A percentile compares a stretch with the other conserved stretches of the same genome.
Conservation (phyloP, 2,329 filamentous ascomycete species). For the Cercospora sp. region DNA sequence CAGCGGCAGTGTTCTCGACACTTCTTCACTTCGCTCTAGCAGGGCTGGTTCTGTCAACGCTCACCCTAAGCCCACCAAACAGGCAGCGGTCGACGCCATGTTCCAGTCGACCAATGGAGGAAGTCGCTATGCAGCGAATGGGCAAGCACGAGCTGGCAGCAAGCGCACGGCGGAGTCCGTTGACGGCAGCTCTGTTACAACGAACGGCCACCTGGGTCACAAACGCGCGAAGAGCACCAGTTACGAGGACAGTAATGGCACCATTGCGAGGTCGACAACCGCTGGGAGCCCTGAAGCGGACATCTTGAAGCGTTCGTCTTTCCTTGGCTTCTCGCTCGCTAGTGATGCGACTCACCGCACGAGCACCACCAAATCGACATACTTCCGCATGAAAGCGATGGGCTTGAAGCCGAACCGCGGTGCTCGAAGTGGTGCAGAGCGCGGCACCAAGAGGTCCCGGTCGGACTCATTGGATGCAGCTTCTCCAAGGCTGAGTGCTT, state of each 20-base stretch:
- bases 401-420: slow-evolving; percentile 49
- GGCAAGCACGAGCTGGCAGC: slow-evolving; percentile 26
- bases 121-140: slow-evolving; percentile 15
- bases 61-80: neutral
- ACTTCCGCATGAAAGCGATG: slow-evolving; percentile 53
- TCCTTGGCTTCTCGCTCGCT: slow-evolving; percentile 32
- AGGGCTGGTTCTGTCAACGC: slow-evolving; percentile 9
- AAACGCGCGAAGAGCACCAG: slow-evolving; percentile 36
- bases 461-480: slow-evolving; percentile 24
- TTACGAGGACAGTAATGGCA: slow-evolving; percentile 29
- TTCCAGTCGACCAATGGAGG: slow-evolving; percentile 26
- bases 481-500: slow-evolving; percentile 10
- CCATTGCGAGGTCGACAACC: slow-evolving; percentile 25
- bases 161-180: slow-evolving; percentile 33
- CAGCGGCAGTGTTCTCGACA: slow-evolving; percentile 17
- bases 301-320: slow-evolving; percentile 34
- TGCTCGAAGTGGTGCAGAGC: slow-evolving; percentile 10
- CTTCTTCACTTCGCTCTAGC: slow-evolving; percentile 17
- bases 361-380: slow-evolving; percentile 52
- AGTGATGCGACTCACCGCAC: slow-evolving; percentile 30
- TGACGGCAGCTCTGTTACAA: slow-evolving; percentile 20
- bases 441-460: slow-evolving; percentile 30
- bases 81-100: slow-evolving; percentile 26
- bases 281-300: slow-evolving; percentile 19
- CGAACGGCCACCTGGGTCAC: slow-evolving; percentile 20